These are phyloP conservation scores for Xylaria nigripes DNA, from an alignment of 495 filamentous ascomycete genomes.

Conservation along the genomic window DNA sequence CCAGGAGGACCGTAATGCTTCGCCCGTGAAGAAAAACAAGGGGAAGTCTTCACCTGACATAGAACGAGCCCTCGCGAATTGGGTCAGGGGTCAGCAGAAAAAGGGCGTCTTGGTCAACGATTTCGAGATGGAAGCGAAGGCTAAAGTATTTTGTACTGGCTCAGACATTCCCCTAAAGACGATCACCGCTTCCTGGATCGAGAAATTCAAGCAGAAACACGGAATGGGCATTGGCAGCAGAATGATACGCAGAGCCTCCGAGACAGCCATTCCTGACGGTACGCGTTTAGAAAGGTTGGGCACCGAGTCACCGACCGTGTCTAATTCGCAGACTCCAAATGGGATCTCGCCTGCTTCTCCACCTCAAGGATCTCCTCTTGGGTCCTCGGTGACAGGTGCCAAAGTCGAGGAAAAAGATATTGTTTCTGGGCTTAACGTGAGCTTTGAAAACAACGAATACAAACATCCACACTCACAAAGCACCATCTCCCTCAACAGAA, in stretches of 20 bases:
- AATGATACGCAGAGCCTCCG: conserved; percentile 61
- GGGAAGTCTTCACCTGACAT: conserved; percentile 84
- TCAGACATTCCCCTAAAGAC: conserved; percentile 70
- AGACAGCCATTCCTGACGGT: conserved; percentile 53
- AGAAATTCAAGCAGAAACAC: conserved; percentile 96
- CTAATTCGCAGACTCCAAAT: conserved; percentile 57
- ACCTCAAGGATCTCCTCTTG: conserved; percentile 49
- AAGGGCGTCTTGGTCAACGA: conserved; percentile 72
- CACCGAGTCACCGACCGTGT: conserved; percentile 39
- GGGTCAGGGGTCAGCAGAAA: conserved; percentile 72
- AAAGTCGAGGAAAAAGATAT: conserved; percentile 55
- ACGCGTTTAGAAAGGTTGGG: conserved; percentile 39
- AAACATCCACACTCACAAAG: conserved; percentile 49
- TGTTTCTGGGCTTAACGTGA: conserved; percentile 40
- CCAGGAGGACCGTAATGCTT: conserved; percentile 76
- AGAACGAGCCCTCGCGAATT: conserved; percentile 87
- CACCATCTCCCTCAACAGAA: conserved; percentile 46
- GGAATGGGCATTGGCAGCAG: conserved; percentile 56
- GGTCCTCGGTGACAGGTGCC: conserved; percentile 57
- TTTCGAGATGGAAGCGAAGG: conserved; percentile 79
- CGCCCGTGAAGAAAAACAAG: conserved; percentile 82
- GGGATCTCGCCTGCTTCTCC: conserved; percentile 70
- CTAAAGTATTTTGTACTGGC: conserved; percentile 72
- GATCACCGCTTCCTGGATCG: conserved; percentile 72
- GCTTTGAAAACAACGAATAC: conserved; percentile 44